A percentile compares a stretch with the other conserved stretches of the same genome.
These are phyloP conservation scores for Tagetes patula DNA, from an alignment of 129 eudicot genomes.

Conservation along the genomic window DNA sequence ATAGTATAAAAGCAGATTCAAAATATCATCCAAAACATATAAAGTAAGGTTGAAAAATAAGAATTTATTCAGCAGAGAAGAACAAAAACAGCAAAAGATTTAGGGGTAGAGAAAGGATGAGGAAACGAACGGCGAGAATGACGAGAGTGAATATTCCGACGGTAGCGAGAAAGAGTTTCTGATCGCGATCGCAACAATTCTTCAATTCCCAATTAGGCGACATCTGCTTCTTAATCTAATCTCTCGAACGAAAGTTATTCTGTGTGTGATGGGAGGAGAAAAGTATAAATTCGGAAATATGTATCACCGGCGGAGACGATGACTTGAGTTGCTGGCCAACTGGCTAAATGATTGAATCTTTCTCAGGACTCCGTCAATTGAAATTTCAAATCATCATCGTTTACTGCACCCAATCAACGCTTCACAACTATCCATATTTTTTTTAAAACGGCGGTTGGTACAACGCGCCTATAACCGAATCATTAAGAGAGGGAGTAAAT, in stretches of 20 bases:
- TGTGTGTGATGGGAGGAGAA: neutral
- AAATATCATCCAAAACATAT: neutral
- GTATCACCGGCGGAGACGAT: slow-evolving; percentile 16
- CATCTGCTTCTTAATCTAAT: slow-evolving; percentile 5
- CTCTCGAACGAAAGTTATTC: neutral
- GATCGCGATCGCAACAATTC: slow-evolving; percentile 74
- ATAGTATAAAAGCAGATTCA: neutral
- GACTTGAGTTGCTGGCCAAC: slow-evolving; percentile 35
- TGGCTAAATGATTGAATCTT: slow-evolving; percentile 26
- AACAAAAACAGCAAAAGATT: neutral
- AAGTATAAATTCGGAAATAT: neutral
- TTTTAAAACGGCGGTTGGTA: too few species aligned
- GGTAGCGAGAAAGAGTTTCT: slow-evolving; percentile 67
- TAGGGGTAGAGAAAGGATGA: neutral
- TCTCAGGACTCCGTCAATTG: slow-evolving; percentile 31
- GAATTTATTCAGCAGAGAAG: neutral
- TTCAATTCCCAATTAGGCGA: slow-evolving; percentile 82
- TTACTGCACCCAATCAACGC: slow-evolving; percentile 17
- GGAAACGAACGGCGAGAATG: slow-evolving; percentile 65
- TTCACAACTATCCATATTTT: slow-evolving; percentile 8
- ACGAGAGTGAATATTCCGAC: slow-evolving; percentile 80
- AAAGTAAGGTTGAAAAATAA: neutral
- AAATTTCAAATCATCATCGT: slow-evolving; percentile 14
- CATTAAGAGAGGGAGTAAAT: too few species aligned
- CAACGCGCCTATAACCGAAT: too few species aligned